Evolutionary conservation across 2,329 filamentous ascomycete genomes (phyloP).

Genomic region (Phyllosticta paracitricarpa): DNA sequence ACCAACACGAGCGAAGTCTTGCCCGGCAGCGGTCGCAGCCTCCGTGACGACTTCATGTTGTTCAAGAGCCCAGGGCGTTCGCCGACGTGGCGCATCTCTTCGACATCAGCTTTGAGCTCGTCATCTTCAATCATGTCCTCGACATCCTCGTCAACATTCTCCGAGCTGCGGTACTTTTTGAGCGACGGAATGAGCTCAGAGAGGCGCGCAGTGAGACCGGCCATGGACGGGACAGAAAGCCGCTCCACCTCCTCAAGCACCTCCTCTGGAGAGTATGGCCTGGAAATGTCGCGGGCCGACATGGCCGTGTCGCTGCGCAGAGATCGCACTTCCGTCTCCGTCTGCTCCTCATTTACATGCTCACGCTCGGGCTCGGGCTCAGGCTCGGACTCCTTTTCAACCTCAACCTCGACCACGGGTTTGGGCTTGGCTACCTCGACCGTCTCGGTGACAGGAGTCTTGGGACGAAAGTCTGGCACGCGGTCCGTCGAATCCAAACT

Average conservation of each 20-base stretch:
- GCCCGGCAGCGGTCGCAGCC: slow-evolving; percentile 25
- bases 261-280: slow-evolving; percentile 31
- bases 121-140: slow-evolving; percentile 8
- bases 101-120: slow-evolving; percentile 1
- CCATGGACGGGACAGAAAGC: slow-evolving; percentile 37
- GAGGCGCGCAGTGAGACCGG: slow-evolving; percentile 35
- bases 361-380: neutral
- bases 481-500: slow-evolving; percentile 27
- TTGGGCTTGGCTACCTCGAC: neutral
- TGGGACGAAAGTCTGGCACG: slow-evolving; percentile 3
- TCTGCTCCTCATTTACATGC: neutral
- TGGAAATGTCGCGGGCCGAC: slow-evolving; percentile 3
- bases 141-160: slow-evolving; percentile 21
- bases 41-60: slow-evolving; percentile 24
- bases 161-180: slow-evolving; percentile 29
- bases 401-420: neutral
- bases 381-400: neutral
- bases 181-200: slow-evolving; percentile 37
- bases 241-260: slow-evolving; percentile 36
- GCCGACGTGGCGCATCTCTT: slow-evolving; percentile 5
- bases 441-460: slow-evolving; percentile 1
- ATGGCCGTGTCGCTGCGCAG: neutral
- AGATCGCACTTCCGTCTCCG: neutral
- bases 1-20: slow-evolving; percentile 23
- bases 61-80: slow-evolving; percentile 7